A percentile compares a stretch with the other conserved stretches of the same genome.
Conservation (phyloP, 2,329 filamentous ascomycete species). For the Capronia coronata region DNA sequence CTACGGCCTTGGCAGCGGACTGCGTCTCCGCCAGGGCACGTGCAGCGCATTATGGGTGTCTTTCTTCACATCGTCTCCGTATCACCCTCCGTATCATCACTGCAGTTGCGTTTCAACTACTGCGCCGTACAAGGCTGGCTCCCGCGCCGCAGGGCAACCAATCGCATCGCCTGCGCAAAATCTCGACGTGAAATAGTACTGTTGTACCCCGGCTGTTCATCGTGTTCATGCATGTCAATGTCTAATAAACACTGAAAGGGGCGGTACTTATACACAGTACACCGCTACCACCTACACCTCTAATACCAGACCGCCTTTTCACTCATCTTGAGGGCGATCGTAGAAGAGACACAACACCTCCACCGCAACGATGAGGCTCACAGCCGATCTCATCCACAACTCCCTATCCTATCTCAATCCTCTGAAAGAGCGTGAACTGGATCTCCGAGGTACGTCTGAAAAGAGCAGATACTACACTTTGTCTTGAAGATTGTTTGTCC, state of each 20-base stretch:
- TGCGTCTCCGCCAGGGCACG: too few species aligned
- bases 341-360: background rate
- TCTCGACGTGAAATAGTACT: background rate
- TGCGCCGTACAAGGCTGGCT: background rate
- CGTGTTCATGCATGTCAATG: too few species aligned
- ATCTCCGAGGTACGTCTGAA: constrained; percentile 97
- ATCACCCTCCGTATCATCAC: too few species aligned
- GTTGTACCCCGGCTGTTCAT: background rate
- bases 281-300: too few species aligned
- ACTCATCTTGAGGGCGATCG: too few species aligned
- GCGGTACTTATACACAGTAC: too few species aligned
- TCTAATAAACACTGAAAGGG: too few species aligned
- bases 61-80: too few species aligned
- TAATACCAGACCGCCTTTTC: too few species aligned
- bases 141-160: background rate
- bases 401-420: constrained; percentile 98
- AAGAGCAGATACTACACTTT: constrained; percentile 97
- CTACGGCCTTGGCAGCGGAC: background rate
- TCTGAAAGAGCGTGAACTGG: constrained; percentile 96
- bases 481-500: too few species aligned
- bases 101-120: too few species aligned
- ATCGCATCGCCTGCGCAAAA: background rate
- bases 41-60: too few species aligned
- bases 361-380: constrained; percentile 69
- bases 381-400: constrained; percentile 84